A percentile compares a stretch with the other conserved stretches of the same genome.
Evolutionary conservation across 495 filamentous ascomycete genomes (phyloP).

Genomic region (Zalerion maritima): DNA sequence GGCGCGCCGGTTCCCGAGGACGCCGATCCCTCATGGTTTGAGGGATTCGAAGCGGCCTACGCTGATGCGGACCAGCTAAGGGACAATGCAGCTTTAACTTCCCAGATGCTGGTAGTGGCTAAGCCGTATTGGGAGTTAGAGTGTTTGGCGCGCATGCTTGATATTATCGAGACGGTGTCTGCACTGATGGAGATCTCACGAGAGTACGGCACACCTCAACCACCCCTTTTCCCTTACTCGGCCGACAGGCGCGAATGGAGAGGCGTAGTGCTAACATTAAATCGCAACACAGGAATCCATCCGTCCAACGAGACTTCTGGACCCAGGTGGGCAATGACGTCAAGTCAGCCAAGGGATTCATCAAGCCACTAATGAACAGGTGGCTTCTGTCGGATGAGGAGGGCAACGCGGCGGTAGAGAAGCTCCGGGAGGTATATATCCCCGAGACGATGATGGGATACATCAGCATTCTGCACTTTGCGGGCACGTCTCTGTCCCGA

Average conservation of each 20-base stretch:
- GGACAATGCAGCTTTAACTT: slow-evolving; percentile 16
- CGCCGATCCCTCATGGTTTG: slow-evolving; percentile 24
- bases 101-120: slow-evolving; percentile 36
- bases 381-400: slow-evolving; percentile 25
- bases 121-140: slow-evolving; percentile 62
- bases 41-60: slow-evolving; percentile 21
- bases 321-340: slow-evolving; percentile 21
- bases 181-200: slow-evolving; percentile 28
- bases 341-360: slow-evolving; percentile 25
- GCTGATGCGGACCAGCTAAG: slow-evolving; percentile 21
- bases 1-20: slow-evolving; percentile 14
- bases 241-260: background rate
- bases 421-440: slow-evolving; percentile 58
- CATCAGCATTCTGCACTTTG: slow-evolving; percentile 55
- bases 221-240: slow-evolving; percentile 2
- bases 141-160: slow-evolving; percentile 48
- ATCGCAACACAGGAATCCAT: slow-evolving; percentile 10
- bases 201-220: too few relatives aligned
- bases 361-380: slow-evolving; percentile 28
- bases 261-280: slow-evolving; percentile 1
- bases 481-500: slow-evolving; percentile 45
- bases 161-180: slow-evolving; percentile 43
- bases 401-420: slow-evolving; percentile 28
- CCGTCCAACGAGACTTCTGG: slow-evolving; percentile 28
- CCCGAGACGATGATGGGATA: slow-evolving; percentile 76